Evolutionary conservation across 257 asterid genomes (phyloP), one percentile per base, ranked within the genome.

Genomic region (Leonotis leonurus): DNA sequence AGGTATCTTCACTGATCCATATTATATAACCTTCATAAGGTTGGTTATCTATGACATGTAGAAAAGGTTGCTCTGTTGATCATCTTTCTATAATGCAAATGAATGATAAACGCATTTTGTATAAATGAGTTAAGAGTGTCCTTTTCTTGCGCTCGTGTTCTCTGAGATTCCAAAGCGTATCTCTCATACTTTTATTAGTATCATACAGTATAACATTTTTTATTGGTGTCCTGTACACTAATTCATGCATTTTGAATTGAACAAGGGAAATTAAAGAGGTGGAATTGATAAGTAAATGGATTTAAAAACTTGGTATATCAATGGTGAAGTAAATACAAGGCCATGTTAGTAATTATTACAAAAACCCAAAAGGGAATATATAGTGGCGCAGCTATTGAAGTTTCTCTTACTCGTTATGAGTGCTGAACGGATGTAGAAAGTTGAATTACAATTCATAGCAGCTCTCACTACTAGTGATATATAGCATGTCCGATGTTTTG

Each of bases 1-100:
- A 91, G 96, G 98, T 90, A 81, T 49, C 29, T 16, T 5, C 45
- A 35, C 44, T 57, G 16, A 30, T 55, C 45, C 26, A 39, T 58
- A 55, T 44, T 33, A 12, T 33, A 12, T 41, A 43, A 52, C 63
- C 25, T 17, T 22, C 61, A 52, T 41, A 27, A 37, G 7, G 46
- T 48, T 52, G n/a, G 39, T 26, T 29, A 37, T 43, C 18, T 11
- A 18, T 6, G 24, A 27, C 6, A 16, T 33, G 18, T 6, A 18
- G 14, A 29, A 20, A 25, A 48, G 27, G 57, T 32, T 18, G 32
- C 56, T 10, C 6, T 24, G 16, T 45, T 41, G 21, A 44, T 45
- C 30, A 26, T 50, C 56, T 13, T 49, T 16, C 5, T n/a, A 16
- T 60, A 29, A 45, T 45, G 17, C 50, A 30, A 5, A 18, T 43